Base-by-base conservation (phyloP, 768 basidiomycete species). In the Fomitopsis serialis region DNA sequence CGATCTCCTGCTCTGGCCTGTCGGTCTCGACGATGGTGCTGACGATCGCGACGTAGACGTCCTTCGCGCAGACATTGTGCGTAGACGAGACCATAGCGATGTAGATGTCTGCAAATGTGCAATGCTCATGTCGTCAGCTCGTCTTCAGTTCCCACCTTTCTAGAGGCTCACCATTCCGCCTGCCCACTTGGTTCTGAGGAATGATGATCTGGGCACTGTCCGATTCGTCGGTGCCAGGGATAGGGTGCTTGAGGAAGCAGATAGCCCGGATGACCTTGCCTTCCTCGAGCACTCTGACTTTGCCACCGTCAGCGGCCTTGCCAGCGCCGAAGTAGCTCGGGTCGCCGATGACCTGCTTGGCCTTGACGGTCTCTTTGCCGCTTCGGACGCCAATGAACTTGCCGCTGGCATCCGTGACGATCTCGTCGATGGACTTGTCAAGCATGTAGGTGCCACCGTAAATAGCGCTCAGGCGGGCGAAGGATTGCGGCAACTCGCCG, bases 401-500 rank as follows among this genome's bases (percentile, higher is more conserved):
- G 62, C 97, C 97, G 54, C 84, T 79, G 12, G 74, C 68, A 68
- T 89, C 90, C 42, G 87, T 92, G 51, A 97, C 87, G 61, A 98
- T 93, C 66, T 89, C 82, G 55, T 96, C 85, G 63, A 97, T 88
- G 44, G 77, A 77, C 74, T 99, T 99, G 77, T 98, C 94, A 53
- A 99, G 87, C 97, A 99, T 99, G 77, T 99, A 99, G 12, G 97
- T 99, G 40, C 97, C 97, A 37, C 97, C 97, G 66, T 99, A 98
- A 68, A 99, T 98, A 59, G 97, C 97, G 57, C 90, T 93, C 51
- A 99, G 83, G 63, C 97, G 92, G 8, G 97, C 97, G 66, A 99
- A 99, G 2, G 97, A 92, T 68, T 99, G 97, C 10, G 97, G 97
- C 47, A 99, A 89, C 69, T 99, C 97, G 60, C 97, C 97, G 54